Conservation (phyloP, 2,329 filamentous ascomycete species). For the Lasiodiplodia sp. region DNA sequence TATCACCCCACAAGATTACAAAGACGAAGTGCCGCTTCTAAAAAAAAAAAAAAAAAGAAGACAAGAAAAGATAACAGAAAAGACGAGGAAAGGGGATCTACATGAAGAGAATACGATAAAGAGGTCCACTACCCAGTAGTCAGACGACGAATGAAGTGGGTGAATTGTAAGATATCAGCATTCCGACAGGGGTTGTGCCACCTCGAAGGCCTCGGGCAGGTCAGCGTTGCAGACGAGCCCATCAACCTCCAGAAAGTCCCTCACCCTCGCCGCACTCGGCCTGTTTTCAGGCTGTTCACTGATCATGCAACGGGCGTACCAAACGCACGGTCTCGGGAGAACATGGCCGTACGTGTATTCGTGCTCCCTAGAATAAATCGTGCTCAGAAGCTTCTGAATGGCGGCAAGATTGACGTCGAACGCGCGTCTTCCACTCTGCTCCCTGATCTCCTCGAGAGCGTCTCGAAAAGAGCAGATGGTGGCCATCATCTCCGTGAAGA, state of each 20-base stretch:
- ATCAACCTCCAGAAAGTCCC: not conserved
- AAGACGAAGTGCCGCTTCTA: too few relatives aligned
- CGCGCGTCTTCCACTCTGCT: not conserved
- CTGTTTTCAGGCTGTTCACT: not conserved
- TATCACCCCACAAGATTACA: too few relatives aligned
- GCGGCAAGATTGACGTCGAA: not conserved
- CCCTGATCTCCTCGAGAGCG: not conserved
- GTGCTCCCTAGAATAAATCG: not conserved
- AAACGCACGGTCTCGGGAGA: not conserved
- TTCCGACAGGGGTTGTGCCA: not conserved
- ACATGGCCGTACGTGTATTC: not conserved
- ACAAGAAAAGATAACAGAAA: too few relatives aligned
- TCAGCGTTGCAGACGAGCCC: not conserved
- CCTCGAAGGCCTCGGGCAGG: not conserved
- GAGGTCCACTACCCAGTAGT: too few relatives aligned
- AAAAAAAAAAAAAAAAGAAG: too few relatives aligned
- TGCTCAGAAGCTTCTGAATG: not conserved
- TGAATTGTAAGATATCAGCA: not conserved
- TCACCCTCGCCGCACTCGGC: not conserved
- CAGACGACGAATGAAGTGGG: not conserved
- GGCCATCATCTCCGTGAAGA: conserved; percentile 35
- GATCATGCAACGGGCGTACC: not conserved
- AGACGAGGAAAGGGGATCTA: too few relatives aligned
- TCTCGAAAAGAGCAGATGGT: not conserved
- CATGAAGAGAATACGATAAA: too few relatives aligned